A percentile compares a stretch with the other conserved stretches of the same genome.
phyloP scores from a whole-genome alignment of 768 basidiomycete genomes.

The Tylopilus balloui region DNA sequence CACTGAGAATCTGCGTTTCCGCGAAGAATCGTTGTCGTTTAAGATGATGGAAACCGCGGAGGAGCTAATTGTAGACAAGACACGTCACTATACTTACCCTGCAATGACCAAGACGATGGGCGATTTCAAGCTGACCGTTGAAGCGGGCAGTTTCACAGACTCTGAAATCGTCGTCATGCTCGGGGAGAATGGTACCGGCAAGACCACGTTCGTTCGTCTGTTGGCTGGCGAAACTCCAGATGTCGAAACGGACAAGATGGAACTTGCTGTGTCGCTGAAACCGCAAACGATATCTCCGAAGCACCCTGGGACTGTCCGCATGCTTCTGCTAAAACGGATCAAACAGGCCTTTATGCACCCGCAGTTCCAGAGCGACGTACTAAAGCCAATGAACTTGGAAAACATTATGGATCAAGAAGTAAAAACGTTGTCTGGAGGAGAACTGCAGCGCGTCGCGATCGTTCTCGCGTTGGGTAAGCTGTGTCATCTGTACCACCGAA shows the following conservation, averaged over 20 bases:
- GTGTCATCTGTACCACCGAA: not conserved
- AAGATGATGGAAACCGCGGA: constrained; percentile 98
- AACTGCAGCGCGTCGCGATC: constrained; percentile 95
- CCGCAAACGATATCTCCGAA: constrained; percentile 98
- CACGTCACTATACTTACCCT: constrained; percentile 88
- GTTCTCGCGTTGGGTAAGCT: constrained; percentile 78
- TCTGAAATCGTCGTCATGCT: constrained; percentile 99
- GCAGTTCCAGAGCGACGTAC: constrained; percentile 98
- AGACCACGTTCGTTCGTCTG: constrained; percentile 96
- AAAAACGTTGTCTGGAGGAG: constrained; percentile 96
- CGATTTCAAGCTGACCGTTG: constrained; percentile 89
- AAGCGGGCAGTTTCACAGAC: constrained; percentile 90
- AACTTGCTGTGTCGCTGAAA: constrained; percentile 87
- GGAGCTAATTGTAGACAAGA: constrained; percentile 81
- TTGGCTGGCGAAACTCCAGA: constrained; percentile 87
- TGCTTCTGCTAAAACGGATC: constrained; percentile 91
- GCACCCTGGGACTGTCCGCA: constrained; percentile 95
- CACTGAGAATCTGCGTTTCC: constrained; percentile 97
- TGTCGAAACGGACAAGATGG: constrained; percentile 73
- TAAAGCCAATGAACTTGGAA: constrained; percentile 97
- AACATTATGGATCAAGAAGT: constrained; percentile 97
- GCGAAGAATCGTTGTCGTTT: constrained; percentile 92
- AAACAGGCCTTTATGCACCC: constrained; percentile 96
- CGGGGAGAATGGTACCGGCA: constrained; percentile 98
- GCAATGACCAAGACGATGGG: constrained; percentile 97